Percentiles rank a stretch among this genome's conserved stretches.
Evolutionary conservation across 2,329 filamentous ascomycete species (phyloP).

Genomic region (Neocatenulostroma microsporum): DNA sequence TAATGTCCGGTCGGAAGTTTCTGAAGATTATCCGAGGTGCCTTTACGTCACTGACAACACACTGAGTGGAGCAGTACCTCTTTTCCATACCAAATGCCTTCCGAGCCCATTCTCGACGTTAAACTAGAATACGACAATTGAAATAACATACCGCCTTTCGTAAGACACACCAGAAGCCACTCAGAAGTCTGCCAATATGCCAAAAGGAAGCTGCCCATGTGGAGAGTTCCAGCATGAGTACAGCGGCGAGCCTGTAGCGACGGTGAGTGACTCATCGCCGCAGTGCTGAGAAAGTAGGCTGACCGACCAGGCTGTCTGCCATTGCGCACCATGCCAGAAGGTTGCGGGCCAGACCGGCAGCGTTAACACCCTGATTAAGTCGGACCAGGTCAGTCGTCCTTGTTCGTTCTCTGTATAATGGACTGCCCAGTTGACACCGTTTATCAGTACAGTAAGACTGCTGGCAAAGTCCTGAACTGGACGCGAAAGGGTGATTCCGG

Average conservation of each 20-base stretch:
- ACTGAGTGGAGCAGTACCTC: too few species aligned
- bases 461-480: slow-evolving; percentile 20
- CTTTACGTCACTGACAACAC: too few species aligned
- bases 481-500: slow-evolving; percentile 25
- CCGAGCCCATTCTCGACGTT: too few species aligned
- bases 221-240: slow-evolving; percentile 32
- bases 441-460: slow-evolving; percentile 24
- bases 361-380: slow-evolving; percentile 23
- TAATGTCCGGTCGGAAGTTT: too few species aligned
- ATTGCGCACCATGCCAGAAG: slow-evolving; percentile 28
- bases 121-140: too few species aligned
- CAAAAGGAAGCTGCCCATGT: slow-evolving; percentile 29
- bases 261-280: slow-evolving; percentile 12
- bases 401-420: too few species aligned
- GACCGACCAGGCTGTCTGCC: slow-evolving; percentile 18
- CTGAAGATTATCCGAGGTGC: too few species aligned
- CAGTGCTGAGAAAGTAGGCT: background rate
- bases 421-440: too few species aligned
- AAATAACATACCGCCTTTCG: too few species aligned
- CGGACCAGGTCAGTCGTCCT: slow-evolving; percentile 18
- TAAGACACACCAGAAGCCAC: too few species aligned
- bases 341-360: slow-evolving; percentile 25
- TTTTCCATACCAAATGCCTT: too few species aligned
- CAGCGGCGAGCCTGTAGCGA: slow-evolving; percentile 22
- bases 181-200: slow-evolving; percentile 8